Conservation (phyloP, 1,284 basidiomycete species). For the Hortiboletus rubellus region DNA sequence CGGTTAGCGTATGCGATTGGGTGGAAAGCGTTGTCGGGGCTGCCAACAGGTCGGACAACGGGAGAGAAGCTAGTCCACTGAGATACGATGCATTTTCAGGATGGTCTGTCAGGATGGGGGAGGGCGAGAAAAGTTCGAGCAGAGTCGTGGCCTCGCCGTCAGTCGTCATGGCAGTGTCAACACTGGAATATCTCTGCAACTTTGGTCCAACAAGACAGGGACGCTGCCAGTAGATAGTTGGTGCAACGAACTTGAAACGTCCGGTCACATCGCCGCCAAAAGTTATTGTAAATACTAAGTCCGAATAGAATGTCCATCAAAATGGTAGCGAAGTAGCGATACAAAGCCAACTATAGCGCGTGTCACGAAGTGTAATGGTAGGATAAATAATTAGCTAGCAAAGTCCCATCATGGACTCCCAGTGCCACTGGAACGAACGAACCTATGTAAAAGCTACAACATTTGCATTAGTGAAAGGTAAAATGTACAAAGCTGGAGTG, state of each 20-base stretch:
- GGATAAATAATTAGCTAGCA: slow-evolving; percentile 6
- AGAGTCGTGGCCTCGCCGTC: slow-evolving; percentile 26
- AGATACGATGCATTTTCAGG: slow-evolving; percentile 52
- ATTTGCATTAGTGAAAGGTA: slow-evolving; percentile 8
- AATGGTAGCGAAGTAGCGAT: slow-evolving; percentile 11
- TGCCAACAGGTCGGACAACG: slow-evolving; percentile 62
- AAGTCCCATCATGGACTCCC: neutral
- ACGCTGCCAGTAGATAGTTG: neutral
- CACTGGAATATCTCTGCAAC: neutral
- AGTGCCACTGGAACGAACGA: neutral
- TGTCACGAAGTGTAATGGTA: slow-evolving; percentile 1
- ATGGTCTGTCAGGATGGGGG: slow-evolving; percentile 13
- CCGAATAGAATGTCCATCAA: slow-evolving; percentile 2
- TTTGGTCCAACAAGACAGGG: too few relatives aligned
- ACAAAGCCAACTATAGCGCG: slow-evolving; percentile 13
- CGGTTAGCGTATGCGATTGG: slow-evolving; percentile 80
- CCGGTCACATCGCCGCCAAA: neutral
- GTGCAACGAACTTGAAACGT: neutral
- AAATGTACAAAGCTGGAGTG: slow-evolving; percentile 8
- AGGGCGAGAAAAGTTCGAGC: slow-evolving; percentile 29
- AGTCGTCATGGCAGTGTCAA: slow-evolving; percentile 22
- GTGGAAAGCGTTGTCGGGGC: slow-evolving; percentile 76
- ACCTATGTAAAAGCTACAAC: slow-evolving; percentile 21
- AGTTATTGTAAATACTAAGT: neutral
- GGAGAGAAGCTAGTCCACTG: slow-evolving; percentile 61